Conservation (phyloP, 805 yeast species). For the Saccharomycopsis olivae region DNA sequence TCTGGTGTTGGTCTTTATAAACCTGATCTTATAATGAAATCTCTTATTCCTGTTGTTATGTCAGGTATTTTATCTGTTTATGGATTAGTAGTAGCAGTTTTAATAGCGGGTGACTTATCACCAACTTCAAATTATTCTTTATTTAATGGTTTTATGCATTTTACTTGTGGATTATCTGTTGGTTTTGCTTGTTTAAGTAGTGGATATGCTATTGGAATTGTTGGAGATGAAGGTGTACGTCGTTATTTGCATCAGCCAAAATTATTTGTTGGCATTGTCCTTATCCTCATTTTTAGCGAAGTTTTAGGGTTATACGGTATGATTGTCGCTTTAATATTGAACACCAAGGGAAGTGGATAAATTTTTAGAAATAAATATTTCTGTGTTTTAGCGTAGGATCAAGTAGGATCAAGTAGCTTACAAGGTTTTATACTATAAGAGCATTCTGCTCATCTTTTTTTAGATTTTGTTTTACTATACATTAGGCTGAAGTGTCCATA, state of each 20-base stretch:
- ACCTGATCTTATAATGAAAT: conserved; percentile 94
- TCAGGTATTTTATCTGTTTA: conserved; percentile 95
- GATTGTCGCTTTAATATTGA: conserved; percentile 87
- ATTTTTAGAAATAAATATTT: too few species aligned
- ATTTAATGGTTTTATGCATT: conserved; percentile 96
- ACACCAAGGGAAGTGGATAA: conserved; percentile 73
- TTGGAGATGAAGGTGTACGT: conserved; percentile 99
- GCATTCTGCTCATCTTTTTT: too few species aligned
- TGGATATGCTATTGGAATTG: conserved; percentile 98
- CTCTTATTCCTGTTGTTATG: conserved; percentile 95
- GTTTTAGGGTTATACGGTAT: conserved; percentile 97
- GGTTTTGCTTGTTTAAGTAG: conserved; percentile 97
- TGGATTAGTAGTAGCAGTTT: conserved; percentile 92
- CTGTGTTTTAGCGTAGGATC: too few species aligned
- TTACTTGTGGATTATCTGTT: conserved; percentile 93
- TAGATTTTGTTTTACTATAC: too few species aligned
- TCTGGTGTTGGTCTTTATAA: conserved; percentile 96
- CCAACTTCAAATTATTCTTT: conserved; percentile 75
- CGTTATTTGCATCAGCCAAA: conserved; percentile 98
- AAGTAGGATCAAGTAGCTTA: too few species aligned
- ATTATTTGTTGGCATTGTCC: conserved; percentile 96
- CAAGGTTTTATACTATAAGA: too few species aligned
- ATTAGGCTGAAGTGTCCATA: background rate
- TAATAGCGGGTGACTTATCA: conserved; percentile 71
- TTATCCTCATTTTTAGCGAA: conserved; percentile 97